Percentiles rank a stretch among this genome's conserved stretches.
phyloP scores from a whole-genome alignment of 371 early-diverging fungal genomes.

The Thermomucor indicae-seudaticae region DNA sequence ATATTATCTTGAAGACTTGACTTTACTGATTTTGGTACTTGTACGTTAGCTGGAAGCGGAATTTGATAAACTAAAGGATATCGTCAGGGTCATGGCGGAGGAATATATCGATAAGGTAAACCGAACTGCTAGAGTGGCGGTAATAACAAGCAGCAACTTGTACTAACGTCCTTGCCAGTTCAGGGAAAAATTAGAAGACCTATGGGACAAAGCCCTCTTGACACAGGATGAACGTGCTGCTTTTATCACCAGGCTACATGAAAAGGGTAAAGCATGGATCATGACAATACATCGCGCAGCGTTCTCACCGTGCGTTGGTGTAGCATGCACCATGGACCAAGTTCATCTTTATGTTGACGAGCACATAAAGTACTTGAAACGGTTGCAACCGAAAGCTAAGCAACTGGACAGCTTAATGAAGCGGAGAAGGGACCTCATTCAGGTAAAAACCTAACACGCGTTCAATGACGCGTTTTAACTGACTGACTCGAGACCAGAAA shows the following conservation, averaged over 20 bases:
- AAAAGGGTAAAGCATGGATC: constrained; percentile 45
- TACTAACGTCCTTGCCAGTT: constrained; percentile 12
- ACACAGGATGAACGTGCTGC: constrained; percentile 40
- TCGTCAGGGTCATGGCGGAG: constrained; percentile 26
- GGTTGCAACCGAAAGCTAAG: constrained; percentile 32
- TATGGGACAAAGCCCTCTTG: constrained; percentile 47
- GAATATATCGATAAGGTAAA: constrained; percentile 36
- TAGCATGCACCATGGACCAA: constrained; percentile 35
- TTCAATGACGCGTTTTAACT: background rate
- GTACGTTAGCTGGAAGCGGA: constrained; percentile 12
- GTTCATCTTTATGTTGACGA: constrained; percentile 24
- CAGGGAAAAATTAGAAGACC: constrained; percentile 23
- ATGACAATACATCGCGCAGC: no score
- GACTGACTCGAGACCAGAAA: constrained; percentile 43
- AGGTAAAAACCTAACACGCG: constrained; percentile 25
- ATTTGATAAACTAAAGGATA: constrained; percentile 23
- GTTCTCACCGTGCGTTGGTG: no score
- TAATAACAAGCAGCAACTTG: background rate
- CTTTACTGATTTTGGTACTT: background rate
- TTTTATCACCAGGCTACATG: constrained; percentile 36
- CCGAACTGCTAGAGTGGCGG: background rate
- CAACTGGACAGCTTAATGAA: constrained; percentile 51
- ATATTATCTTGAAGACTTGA: background rate
- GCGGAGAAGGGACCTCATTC: constrained; percentile 52
- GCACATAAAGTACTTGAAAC: constrained; percentile 37